Conservation (phyloP, 2,329 filamentous ascomycete species). For the Parascedosporium putredinis region DNA sequence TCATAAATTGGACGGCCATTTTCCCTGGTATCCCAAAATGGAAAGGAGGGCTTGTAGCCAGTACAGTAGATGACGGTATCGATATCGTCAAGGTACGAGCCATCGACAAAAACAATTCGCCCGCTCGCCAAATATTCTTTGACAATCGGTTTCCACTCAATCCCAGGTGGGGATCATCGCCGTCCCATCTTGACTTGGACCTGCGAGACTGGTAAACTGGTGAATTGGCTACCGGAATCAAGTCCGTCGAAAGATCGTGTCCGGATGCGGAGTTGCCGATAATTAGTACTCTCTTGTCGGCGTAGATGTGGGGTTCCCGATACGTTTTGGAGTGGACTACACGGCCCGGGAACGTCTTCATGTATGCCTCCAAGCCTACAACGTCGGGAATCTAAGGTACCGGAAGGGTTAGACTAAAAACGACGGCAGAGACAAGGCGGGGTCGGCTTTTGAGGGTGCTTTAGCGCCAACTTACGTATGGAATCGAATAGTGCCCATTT, state of each 20-base stretch:
- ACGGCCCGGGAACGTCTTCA: slow-evolving; percentile 25
- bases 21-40: slow-evolving; percentile 35
- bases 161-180: slow-evolving; percentile 32
- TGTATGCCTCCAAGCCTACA: slow-evolving; percentile 29
- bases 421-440: neutral
- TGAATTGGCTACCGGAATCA: slow-evolving; percentile 23
- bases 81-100: slow-evolving; percentile 22
- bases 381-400: slow-evolving; percentile 31
- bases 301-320: slow-evolving; percentile 25
- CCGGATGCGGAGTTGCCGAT: slow-evolving; percentile 36
- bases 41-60: slow-evolving; percentile 31
- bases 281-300: slow-evolving; percentile 23
- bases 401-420: no score
- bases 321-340: slow-evolving; percentile 36
- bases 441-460: no score
- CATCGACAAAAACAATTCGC: slow-evolving; percentile 31
- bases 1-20: slow-evolving; percentile 40
- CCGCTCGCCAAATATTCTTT: slow-evolving; percentile 29
- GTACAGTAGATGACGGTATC: slow-evolving; percentile 32
- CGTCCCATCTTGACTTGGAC: slow-evolving; percentile 39
- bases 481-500: slow-evolving; percentile 33
- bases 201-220: slow-evolving; percentile 43
- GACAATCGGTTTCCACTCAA: slow-evolving; percentile 45
- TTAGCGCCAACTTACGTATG: slow-evolving; percentile 32
- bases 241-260: slow-evolving; percentile 26